Conservation (phyloP, 352 stramenopile species). For the Pythium rishiriense region DNA sequence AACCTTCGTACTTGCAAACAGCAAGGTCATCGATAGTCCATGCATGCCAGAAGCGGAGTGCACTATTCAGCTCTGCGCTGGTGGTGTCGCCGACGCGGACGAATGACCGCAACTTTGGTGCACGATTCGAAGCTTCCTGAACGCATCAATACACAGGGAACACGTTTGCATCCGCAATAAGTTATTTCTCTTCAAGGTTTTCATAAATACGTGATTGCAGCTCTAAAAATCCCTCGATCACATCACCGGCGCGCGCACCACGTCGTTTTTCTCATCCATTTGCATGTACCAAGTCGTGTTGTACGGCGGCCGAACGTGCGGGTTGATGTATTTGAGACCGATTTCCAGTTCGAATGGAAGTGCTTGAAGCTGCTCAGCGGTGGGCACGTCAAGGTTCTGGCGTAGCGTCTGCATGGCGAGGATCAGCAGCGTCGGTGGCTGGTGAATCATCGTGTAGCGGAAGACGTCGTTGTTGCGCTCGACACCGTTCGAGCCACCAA, state of each 20-base stretch:
- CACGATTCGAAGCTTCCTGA: not conserved
- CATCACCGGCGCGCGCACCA: slow-evolving; percentile 42
- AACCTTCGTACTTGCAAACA: slow-evolving; percentile 21
- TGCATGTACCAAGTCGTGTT: slow-evolving; percentile 67
- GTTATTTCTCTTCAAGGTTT: slow-evolving; percentile 38
- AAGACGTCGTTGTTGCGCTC: slow-evolving; percentile 84
- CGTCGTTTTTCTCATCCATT: slow-evolving; percentile 49
- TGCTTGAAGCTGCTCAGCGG: slow-evolving; percentile 41
- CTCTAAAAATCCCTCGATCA: slow-evolving; percentile 14
- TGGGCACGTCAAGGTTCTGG: slow-evolving; percentile 40
- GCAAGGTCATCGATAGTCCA: slow-evolving; percentile 83
- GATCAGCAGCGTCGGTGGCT: slow-evolving; percentile 66
- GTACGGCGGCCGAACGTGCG: slow-evolving; percentile 55
- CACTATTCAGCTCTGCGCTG: slow-evolving; percentile 67
- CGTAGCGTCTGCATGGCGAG: slow-evolving; percentile 70
- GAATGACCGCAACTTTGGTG: slow-evolving; percentile 30
- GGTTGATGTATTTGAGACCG: slow-evolving; percentile 74
- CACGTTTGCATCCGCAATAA: slow-evolving; percentile 6
- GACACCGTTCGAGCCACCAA: slow-evolving; percentile 81
- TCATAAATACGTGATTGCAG: slow-evolving; percentile 39
- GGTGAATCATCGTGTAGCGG: slow-evolving; percentile 58
- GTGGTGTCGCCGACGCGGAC: slow-evolving; percentile 65
- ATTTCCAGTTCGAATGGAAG: slow-evolving; percentile 65
- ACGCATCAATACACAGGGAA: not conserved
- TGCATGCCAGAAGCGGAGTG: slow-evolving; percentile 87